Evolutionary conservation across 257 asterid genomes (phyloP), one percentile per base, ranked within the genome.

Genomic region (Nicotiana tomentosiformis): DNA sequence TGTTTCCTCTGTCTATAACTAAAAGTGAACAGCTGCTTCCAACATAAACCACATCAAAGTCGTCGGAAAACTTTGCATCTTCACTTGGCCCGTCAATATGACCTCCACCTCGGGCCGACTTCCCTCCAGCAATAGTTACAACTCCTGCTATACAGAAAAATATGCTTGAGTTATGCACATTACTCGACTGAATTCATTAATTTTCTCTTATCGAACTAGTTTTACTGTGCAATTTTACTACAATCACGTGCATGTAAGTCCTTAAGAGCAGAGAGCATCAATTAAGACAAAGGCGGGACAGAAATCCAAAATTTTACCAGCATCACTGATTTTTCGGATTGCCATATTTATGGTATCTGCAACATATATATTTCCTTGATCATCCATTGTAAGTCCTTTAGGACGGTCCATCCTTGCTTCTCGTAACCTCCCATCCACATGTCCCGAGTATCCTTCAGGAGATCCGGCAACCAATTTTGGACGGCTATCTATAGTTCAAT

Each of bases 311-410:
- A n/a, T 4, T 56, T 82, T 89, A 96, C 99, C 98, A 15, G 86
- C 65, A 66, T 96, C 98, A 20, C 87, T 94, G 61, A 96, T 94
- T 87, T 94, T 96, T 84, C 99, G 85, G 84, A 96, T 91, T 2
- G 94, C 99, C 98, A 91, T 93, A 80, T 96, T 96, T 91, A 84
- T 64, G n/a, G 99, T 90, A 88, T 96, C 99, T 0, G 99, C 99
- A 84, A 96, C 86, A 46, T 96, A 96, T 11, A 94, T 80, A 80
- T 96, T 94, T 74, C 99, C 99, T 51, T 86, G 84, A 74, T 90
- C 97, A 74, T 96, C 99, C 78, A 92, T 69, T 0, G 99, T 83
- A 33, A 94, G 88, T 55, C 99, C 99, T 87, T 93, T 94, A 1
- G 99, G 99, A 84, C 88, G 97, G 88, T 94, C 90, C 97, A 96